Base-by-base conservation (phyloP, 2,329 filamentous ascomycete species). In the Fusarium longipes region DNA sequence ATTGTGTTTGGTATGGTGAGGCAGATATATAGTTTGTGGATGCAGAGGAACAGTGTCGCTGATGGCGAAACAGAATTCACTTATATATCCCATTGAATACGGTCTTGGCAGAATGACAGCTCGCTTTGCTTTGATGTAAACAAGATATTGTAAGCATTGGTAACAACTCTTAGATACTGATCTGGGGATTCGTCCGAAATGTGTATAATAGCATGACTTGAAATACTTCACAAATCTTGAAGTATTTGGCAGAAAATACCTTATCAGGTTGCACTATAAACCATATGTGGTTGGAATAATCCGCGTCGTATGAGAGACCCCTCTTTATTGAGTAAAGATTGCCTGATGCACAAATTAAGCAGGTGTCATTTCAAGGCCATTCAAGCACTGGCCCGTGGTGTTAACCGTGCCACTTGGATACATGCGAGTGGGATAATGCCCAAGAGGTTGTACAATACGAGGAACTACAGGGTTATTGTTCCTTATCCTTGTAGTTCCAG, bases 11-110 rank as follows among this genome's bases (percentile, higher is more conserved):
- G 17, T 18, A 7, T 8, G 3, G 7, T 17, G 7, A 22, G 10
- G 15, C 15, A 8, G 18, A 20, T 8, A n/a, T n/a, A n/a, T 30
- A 8, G 18, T 5, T 20, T 12, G 6, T 6, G 18, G 8, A 38
- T 38, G 10, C 14, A 38, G 36, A 38, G 14, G 6, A 15, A 11
- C 9, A 8, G 8, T 20, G 14, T 22, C n/a, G n/a, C n/a, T 8
- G 5, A 20, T 14, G 36, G 17, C 14, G 5, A 30, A n/a, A 45
- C 3, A 11, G 18, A 15, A 10, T 17, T 8, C 27, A 8, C 8
- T 45, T 45, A 29, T 25, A 52, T 25, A 32, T 1, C 15, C 1
- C 3, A 0, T 0, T 25, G 2, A 10, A 25, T n/a, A 8, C 0
- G 9, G 3, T 10, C 10, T 30, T 14, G 25, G 9, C 17, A 38